These are phyloP conservation scores for Ramaria sp. DNA, from an alignment of 768 basidiomycete species.

Conservation along the genomic window DNA sequence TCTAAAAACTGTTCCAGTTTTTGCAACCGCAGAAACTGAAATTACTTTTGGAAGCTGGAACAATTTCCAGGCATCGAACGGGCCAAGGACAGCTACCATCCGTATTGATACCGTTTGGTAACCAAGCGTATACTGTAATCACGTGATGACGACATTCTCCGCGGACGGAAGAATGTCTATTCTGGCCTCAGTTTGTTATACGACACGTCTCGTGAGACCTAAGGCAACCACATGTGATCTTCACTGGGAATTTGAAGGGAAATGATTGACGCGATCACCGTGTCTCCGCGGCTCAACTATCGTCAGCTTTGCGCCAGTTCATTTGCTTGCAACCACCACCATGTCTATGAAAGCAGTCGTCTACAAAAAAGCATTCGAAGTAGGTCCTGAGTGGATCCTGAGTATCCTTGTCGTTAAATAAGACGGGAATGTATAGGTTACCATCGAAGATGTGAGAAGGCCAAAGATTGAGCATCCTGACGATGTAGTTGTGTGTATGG, in stretches of 20 bases:
- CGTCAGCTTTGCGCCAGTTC: not conserved
- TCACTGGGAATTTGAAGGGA: not conserved
- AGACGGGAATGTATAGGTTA: conserved; percentile 18
- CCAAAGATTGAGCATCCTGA: conserved; percentile 41
- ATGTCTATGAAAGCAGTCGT: conserved; percentile 42
- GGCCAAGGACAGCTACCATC: no score
- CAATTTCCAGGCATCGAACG: no score
- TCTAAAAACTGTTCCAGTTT: no score
- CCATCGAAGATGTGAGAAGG: conserved; percentile 34
- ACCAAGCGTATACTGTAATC: no score
- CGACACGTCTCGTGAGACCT: not conserved
- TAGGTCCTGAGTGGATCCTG: not conserved
- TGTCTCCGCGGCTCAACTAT: not conserved
- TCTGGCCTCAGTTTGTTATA: not conserved
- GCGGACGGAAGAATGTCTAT: no score
- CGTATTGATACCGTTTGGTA: no score
- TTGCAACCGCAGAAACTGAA: no score
- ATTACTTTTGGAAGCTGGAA: no score
- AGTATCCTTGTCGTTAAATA: not conserved
- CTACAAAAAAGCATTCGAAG: conserved; percentile 36
- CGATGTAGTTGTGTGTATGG: conserved; percentile 34
- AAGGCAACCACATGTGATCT: not conserved
- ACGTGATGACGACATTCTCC: no score
- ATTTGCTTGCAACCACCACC: not conserved
- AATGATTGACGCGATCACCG: not conserved